Evolutionary conservation across 768 basidiomycete species (phyloP), one percentile per base, ranked within the genome.

Genomic region (Hemileccinum impolitum): DNA sequence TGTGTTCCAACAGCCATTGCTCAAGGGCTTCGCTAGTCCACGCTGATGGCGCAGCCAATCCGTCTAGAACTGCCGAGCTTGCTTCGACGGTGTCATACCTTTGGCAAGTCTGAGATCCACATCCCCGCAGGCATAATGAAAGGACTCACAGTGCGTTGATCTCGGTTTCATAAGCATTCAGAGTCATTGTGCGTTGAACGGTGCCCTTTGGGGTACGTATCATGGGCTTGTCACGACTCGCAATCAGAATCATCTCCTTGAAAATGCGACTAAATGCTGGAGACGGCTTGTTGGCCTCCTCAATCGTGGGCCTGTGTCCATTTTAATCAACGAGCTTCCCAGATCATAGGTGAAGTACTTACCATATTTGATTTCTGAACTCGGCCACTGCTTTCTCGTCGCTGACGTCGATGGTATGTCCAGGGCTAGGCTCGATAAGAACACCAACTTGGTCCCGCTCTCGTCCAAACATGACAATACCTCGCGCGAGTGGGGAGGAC

Each of bases 211-310:
- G 65, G 1, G 76, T 64, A 38, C 72, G 67, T 11, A 61, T 57
- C 23, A 80, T 55, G 0, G 77, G 78, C 47, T 75, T 76, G 0
- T 58, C 62, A 19, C 61, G 39, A 0, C 58, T 52, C 0, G 76
- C 61, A 13, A 78, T 58, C 14, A 79, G 30, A 35, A 80, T 78
- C 77, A 79, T 75, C 56, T 80, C 74, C 59, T 75, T 76, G 67
- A 73, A 77, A 6, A 77, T 66, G 7, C 70, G 61, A 30, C 72
- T 73, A 40, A 71, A 74, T 0, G 69, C 59, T 0, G 75, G 75
- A 0, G 73, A 64, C 0, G 52, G 49, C 12, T 42, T 52, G 49
- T 77, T 77, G 0, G 73, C 75, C 25, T 74, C 70, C 19, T 75
- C 70, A 1, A 78, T 63, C 15, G 54, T 34, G 0, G 72, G 66